A percentile compares a stretch with the other conserved stretches of the same genome.
phyloP scores from a whole-genome alignment of 2,329 filamentous ascomycete genomes.

The Fusarium phyllophilum region DNA sequence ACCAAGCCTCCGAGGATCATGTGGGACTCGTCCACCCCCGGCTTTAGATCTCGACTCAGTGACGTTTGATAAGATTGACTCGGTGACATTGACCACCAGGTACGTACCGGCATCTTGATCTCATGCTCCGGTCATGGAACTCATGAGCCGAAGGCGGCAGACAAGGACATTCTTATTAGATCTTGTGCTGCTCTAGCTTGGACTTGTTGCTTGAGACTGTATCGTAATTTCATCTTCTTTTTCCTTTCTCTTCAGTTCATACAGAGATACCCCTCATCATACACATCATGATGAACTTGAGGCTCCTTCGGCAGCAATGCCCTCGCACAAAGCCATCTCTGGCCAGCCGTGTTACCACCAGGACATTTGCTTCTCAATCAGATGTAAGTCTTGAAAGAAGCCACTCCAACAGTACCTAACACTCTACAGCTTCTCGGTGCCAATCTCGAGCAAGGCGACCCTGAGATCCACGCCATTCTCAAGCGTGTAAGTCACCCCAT shows the following conservation, averaged over 20 bases:
- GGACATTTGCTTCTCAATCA: conserved; percentile 38
- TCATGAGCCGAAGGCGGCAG: conserved; percentile 35
- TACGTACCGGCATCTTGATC: conserved; percentile 12
- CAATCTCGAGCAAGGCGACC: conserved; percentile 82
- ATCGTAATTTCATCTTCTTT: background rate
- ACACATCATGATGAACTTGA: conserved; percentile 39
- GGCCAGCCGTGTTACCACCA: conserved; percentile 28
- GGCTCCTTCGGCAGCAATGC: conserved; percentile 40
- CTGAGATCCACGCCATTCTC: conserved; percentile 83
- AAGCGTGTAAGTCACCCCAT: conserved; percentile 71
- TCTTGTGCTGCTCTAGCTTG: conserved; percentile 23
- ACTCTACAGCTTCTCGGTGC: conserved; percentile 76
- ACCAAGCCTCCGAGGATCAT: conserved; percentile 1
- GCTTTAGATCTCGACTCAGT: conserved; percentile 33
- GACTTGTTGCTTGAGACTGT: background rate
- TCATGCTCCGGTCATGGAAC: conserved; percentile 29
- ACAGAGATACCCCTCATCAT: conserved; percentile 6
- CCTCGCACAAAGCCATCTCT: conserved; percentile 39
- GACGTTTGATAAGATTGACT: conserved; percentile 34
- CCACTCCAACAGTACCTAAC: conserved; percentile 3
- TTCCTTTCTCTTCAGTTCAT: background rate
- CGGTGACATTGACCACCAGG: conserved; percentile 23
- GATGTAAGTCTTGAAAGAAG: conserved; percentile 19
- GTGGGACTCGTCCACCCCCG: conserved; percentile 15
- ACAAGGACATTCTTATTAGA: conserved; percentile 30